Base-by-base conservation (phyloP, 192 early-diverging fungal species). In the Umbelopsis vinacea region DNA sequence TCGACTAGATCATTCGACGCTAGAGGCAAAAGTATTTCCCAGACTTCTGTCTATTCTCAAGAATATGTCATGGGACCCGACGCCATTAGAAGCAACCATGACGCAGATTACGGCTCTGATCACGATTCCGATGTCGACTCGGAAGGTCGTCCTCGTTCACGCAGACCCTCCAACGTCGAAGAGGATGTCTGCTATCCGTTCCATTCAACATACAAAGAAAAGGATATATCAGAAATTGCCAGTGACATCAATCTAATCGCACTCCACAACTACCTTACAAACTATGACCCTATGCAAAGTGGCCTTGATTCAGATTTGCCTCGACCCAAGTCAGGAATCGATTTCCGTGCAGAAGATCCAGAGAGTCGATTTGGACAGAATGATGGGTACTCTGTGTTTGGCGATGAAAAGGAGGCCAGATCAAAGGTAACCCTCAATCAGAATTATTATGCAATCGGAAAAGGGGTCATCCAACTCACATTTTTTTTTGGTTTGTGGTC, bases 101-200 rank as follows among this genome's bases (percentile, higher is more conserved):
- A 63, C 26, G 33, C 57, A 33, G 57, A 63, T 35, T 15, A 17
- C 19, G 4, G 12, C 33, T 12, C 57, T 14, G 57, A 63, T 29
- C 29, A 29, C 29, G 29, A 63, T 9, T 63, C 57, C 57, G 57
- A 63, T 35, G 33, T 37, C 19, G 33, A n/a, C 33, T 12, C 57
- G 4, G 57, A 63, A 7, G 53, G 53, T 2, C 23, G 6, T 6
- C 33, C 26, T 37, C 17, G 17, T 35, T 37, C 17, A 63, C 26
- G 54, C 24, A 22, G 57, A 37, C 21, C 67, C 22, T 68, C 67
- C 15, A 40, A 68, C 43, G 46, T 46, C 3, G 67, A 68, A 33
- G 67, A 68, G 26, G 67, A 68, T 68, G 67, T 68, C 14, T 68
- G 67, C 46, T 68, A 47, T 68, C 67, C 67, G 4, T 68, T 68